These are phyloP conservation scores for Balakata baccata DNA, from an alignment of 345 rosid genomes.

Conservation along the genomic window DNA sequence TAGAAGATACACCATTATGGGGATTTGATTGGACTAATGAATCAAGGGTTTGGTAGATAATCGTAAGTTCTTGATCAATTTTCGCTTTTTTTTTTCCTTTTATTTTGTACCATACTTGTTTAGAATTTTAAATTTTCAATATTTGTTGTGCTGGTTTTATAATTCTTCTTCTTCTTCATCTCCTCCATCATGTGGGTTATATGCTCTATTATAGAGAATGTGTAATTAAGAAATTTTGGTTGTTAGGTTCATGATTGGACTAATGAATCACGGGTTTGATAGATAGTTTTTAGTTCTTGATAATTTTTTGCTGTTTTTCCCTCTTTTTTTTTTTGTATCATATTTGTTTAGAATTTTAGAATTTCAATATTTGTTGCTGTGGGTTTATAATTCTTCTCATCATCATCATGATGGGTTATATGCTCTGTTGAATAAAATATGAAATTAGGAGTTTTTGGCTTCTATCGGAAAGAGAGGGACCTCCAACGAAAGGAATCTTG, in stretches of 20 bases:
- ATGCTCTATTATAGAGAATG: background rate
- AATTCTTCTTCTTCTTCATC: background rate
- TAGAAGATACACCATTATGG: conserved; percentile 22
- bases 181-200: background rate
- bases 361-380: background rate
- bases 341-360: background rate
- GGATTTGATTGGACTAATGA: conserved; percentile 25
- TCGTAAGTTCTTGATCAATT: conserved; percentile 20
- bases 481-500: too few species aligned
- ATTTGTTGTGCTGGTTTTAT: background rate
- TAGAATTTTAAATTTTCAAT: background rate
- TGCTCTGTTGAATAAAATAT: background rate
- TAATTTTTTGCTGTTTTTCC: background rate
- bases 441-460: background rate
- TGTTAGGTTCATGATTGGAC: too few species aligned
- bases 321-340: background rate
- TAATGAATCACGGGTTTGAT: too few species aligned
- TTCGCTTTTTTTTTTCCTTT: background rate
- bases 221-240: background rate
- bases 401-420: background rate
- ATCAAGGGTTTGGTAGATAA: conserved; percentile 32
- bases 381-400: background rate
- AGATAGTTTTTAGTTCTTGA: too few species aligned
- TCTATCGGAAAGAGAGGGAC: background rate
- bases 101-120: background rate